Base-by-base conservation (phyloP, 1,284 basidiomycete species). In the Hemileia vastatrix region DNA sequence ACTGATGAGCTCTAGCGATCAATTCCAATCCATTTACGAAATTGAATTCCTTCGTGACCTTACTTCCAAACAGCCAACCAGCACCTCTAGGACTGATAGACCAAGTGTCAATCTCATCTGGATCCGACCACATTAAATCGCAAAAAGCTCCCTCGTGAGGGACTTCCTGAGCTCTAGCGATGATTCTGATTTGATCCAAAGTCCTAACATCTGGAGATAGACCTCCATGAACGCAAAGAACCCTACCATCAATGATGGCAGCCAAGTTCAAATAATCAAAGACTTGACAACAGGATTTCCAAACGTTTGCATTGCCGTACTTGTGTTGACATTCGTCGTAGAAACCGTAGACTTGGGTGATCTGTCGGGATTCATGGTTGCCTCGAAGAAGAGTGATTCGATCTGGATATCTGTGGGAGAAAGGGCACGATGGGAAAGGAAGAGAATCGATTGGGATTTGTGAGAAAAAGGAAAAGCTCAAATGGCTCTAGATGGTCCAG, bases 361-460 rank as follows among this genome's bases (percentile, higher is more conserved):
- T 96, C 75, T 96, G 93, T 68, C 93, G 80, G 71, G 86, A 88
- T 77, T 96, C 93, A 74, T 97, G 93, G 76, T 96, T 97, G 51
- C 93, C 93, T 64, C 93, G 81, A 11, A 97, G 79, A 3, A 96
- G 78, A 0, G 90, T 95, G 63, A 97, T 87, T 69, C 85, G 85
- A 76, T 94, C 90, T 4, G 93, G 93, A 77, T 92, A 93, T 74
- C 89, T 98, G 82, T 32, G 98, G 84, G 6, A 96, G 82, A 75
- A 98, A 95, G 0, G 94, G 98, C 76, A 98, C 94, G 64, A 98
- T 93, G 71, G 85, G 88, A 81, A 96, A 97, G 79, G 92, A 96
- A 95, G 92, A 76, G 93, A 96, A 78, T 95, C 91, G 66, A 91
- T 90, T 78, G 66, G 1, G 53, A 6, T 18, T 5, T n/a, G 8